These are phyloP conservation scores for Aphanomyces invadans DNA, from an alignment of 352 stramenopile genomes.

Conservation along the genomic window DNA sequence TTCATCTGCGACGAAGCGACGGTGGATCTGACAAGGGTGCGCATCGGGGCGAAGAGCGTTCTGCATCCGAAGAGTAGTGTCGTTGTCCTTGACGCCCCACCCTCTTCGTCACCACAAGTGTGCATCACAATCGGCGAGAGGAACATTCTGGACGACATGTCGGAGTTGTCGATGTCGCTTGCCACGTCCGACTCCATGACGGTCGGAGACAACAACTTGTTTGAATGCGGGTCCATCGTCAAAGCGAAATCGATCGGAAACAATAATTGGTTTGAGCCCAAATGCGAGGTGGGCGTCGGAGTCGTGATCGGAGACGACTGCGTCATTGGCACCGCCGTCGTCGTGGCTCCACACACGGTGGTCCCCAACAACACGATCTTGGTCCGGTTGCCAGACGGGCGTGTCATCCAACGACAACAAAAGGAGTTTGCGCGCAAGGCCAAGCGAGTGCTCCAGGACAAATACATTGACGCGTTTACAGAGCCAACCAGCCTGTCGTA, in stretches of 20 bases:
- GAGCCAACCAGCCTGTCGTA: constrained; percentile 63
- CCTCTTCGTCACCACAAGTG: neutral
- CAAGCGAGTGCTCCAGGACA: constrained; percentile 47
- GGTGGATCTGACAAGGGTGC: constrained; percentile 33
- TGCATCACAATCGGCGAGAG: constrained; percentile 52
- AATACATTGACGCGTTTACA: constrained; percentile 68
- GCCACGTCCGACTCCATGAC: constrained; percentile 32
- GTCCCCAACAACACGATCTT: constrained; percentile 69
- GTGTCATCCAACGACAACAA: constrained; percentile 38
- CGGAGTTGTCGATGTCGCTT: constrained; percentile 32
- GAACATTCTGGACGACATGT: constrained; percentile 64
- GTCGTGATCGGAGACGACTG: constrained; percentile 74
- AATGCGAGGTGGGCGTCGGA: constrained; percentile 37
- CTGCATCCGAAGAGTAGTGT: constrained; percentile 41
- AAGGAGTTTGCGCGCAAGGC: constrained; percentile 60
- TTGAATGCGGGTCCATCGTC: constrained; percentile 69
- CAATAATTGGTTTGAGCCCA: constrained; percentile 76
- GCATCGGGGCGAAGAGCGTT: constrained; percentile 36
- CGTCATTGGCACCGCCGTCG: constrained; percentile 70
- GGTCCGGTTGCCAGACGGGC: constrained; percentile 34
- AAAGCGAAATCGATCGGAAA: constrained; percentile 44
- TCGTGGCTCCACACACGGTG: constrained; percentile 50
- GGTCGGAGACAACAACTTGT: constrained; percentile 62
- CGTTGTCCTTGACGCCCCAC: constrained; percentile 28
- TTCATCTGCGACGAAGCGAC: constrained; percentile 44